Evolutionary conservation across 2,329 filamentous ascomycete genomes (phyloP).

Genomic region (Colletotrichum lindemuthianum): DNA sequence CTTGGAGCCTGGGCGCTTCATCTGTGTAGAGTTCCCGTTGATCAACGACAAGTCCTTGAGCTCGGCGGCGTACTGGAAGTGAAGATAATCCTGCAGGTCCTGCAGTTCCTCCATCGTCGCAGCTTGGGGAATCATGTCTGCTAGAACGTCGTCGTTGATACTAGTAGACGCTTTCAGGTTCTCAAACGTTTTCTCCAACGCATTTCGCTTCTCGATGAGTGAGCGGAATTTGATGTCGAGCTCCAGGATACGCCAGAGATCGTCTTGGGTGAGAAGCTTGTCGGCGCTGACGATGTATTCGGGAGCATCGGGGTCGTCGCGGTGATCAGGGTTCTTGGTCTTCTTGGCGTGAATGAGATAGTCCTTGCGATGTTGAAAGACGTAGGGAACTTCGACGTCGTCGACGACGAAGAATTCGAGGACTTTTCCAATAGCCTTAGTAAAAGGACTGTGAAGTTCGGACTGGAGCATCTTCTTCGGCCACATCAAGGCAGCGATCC

Average conservation of each 20-base stretch:
- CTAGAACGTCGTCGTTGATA: conserved; percentile 78
- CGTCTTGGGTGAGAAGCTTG: conserved; percentile 90
- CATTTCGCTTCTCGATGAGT: conserved; percentile 89
- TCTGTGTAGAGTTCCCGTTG: conserved; percentile 70
- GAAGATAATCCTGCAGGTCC: conserved; percentile 94
- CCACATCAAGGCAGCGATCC: conserved; percentile 92
- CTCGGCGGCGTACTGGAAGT: conserved; percentile 89
- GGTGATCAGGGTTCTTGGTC: conserved; percentile 66
- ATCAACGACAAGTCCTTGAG: conserved; percentile 81
- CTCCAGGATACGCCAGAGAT: conserved; percentile 95
- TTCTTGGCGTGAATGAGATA: conserved; percentile 93
- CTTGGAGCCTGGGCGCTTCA: conserved; percentile 84
- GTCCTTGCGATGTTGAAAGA: conserved; percentile 98
- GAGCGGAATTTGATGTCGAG: conserved; percentile 95
- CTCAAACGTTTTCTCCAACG: conserved; percentile 81
- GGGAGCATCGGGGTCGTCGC: conserved; percentile 74
- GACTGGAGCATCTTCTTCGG: conserved; percentile 81
- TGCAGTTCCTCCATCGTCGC: conserved; percentile 94
- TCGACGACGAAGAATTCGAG: conserved; percentile 95
- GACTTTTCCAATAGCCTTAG: conserved; percentile 88
- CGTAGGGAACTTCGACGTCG: conserved; percentile 94
- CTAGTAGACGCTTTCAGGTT: conserved; percentile 71
- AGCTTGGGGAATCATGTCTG: conserved; percentile 83
- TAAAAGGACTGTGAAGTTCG: conserved; percentile 84
- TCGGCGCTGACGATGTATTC: conserved; percentile 82